phyloP scores from a whole-genome alignment of 208 protist species.

The Borovskyia barvae region DNA sequence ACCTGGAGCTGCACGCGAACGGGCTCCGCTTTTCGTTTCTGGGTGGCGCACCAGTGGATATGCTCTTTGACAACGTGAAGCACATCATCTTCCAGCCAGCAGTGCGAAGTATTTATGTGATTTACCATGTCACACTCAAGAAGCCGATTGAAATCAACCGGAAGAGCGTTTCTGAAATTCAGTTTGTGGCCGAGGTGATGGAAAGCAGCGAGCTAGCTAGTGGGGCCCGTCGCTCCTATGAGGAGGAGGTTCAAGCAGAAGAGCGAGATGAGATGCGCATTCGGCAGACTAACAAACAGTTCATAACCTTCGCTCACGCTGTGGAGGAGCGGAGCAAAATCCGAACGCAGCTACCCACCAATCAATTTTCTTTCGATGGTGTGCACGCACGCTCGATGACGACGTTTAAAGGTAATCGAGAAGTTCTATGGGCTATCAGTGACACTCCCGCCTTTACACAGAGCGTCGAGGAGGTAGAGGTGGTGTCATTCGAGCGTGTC shows the following conservation, averaged over 20 bases:
- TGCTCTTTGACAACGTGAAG: constrained; percentile 96
- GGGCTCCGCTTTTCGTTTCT: constrained; percentile 93
- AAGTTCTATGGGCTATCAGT: constrained; percentile 82
- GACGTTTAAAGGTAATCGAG: constrained; percentile 67
- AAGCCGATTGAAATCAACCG: constrained; percentile 96
- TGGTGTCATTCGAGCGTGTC: constrained; percentile 95
- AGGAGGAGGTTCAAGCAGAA: constrained; percentile 80
- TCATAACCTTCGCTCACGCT: constrained; percentile 69
- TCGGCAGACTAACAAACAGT: constrained; percentile 82
- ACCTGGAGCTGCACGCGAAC: constrained; percentile 95
- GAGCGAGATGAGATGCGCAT: constrained; percentile 69
- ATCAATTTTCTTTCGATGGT: constrained; percentile 83
- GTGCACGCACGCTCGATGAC: constrained; percentile 75
- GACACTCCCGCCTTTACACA: constrained; percentile 95
- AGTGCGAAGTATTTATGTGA: constrained; percentile 87
- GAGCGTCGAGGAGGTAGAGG: constrained; percentile 92
- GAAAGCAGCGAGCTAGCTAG: constrained; percentile 78
- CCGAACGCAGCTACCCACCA: constrained; percentile 74
- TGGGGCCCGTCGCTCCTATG: constrained; percentile 49
- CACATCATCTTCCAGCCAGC: constrained; percentile 97
- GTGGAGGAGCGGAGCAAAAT: constrained; percentile 75
- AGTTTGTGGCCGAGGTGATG: constrained; percentile 97
- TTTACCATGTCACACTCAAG: constrained; percentile 97
- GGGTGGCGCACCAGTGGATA: constrained; percentile 81
- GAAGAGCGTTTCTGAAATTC: constrained; percentile 94